Conservation (phyloP, 805 yeast species). For the Metschnikowia cubensis region DNA sequence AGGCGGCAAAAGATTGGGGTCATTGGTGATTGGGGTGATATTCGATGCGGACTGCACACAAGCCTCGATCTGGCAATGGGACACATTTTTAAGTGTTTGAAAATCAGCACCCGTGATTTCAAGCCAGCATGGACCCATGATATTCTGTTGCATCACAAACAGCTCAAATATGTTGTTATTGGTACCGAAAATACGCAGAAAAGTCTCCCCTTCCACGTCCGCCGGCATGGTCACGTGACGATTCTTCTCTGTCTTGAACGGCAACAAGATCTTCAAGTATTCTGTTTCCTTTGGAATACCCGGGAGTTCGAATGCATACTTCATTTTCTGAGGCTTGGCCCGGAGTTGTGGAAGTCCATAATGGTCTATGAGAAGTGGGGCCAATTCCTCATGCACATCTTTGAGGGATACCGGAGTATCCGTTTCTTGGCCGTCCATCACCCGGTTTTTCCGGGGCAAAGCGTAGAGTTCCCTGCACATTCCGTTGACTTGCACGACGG, state of each 20-base stretch:
- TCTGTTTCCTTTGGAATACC: slow-evolving; percentile 76
- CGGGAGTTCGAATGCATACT: slow-evolving; percentile 84
- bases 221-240: slow-evolving; percentile 49
- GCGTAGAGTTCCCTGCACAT: slow-evolving; percentile 70
- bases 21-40: slow-evolving; percentile 46
- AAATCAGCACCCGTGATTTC: slow-evolving; percentile 65
- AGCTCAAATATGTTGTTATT: slow-evolving; percentile 73
- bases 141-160: slow-evolving; percentile 72
- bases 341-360: slow-evolving; percentile 59
- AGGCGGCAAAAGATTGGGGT: slow-evolving; percentile 51
- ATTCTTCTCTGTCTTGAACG: slow-evolving; percentile 62
- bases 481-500: slow-evolving; percentile 71
- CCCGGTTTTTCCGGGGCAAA: slow-evolving; percentile 57
- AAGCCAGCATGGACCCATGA: slow-evolving; percentile 99
- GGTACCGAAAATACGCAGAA: slow-evolving; percentile 75
- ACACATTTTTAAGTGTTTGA: slow-evolving; percentile 51
- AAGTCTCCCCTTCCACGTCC: slow-evolving; percentile 71
- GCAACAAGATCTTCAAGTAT: slow-evolving; percentile 73
- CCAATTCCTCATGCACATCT: slow-evolving; percentile 77
- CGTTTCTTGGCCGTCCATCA: slow-evolving; percentile 39
- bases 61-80: slow-evolving; percentile 81
- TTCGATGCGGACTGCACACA: slow-evolving; percentile 47
- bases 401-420: slow-evolving; percentile 43
- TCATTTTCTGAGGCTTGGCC: slow-evolving; percentile 67
- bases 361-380: slow-evolving; percentile 58